These are phyloP conservation scores for Paecilomyces dactylethromorphus DNA, from an alignment of 2,329 filamentous ascomycete genomes.

Conservation along the genomic window DNA sequence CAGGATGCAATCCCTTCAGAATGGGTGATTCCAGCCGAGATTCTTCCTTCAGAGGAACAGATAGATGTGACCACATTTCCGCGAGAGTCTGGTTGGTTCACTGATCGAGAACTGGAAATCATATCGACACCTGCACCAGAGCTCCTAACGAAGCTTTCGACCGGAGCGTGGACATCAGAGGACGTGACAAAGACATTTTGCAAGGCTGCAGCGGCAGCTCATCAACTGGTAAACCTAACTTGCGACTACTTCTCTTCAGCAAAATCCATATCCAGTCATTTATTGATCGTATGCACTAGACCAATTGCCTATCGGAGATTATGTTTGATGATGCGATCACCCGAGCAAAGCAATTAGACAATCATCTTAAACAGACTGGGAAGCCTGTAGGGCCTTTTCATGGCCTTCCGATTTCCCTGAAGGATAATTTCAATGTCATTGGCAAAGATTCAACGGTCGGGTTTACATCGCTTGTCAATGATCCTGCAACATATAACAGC, in stretches of 20 bases:
- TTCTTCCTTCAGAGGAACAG: slow-evolving; percentile 49
- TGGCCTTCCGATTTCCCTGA: slow-evolving; percentile 36
- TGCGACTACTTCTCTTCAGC: not conserved
- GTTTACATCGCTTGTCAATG: slow-evolving; percentile 12
- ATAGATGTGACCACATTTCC: slow-evolving; percentile 54
- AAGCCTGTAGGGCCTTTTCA: slow-evolving; percentile 33
- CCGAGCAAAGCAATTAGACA: not conserved
- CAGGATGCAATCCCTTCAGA: slow-evolving; percentile 49
- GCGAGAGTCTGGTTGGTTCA: slow-evolving; percentile 53
- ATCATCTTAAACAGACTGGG: slow-evolving; percentile 8
- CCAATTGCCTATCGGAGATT: not conserved
- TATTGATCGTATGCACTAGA: not conserved
- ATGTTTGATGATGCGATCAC: not conserved
- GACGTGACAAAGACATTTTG: slow-evolving; percentile 49
- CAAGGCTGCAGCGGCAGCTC: slow-evolving; percentile 49
- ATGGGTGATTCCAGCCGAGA: slow-evolving; percentile 49
- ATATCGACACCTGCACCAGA: slow-evolving; percentile 31
- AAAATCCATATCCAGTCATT: not conserved
- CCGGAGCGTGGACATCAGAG: slow-evolving; percentile 42
- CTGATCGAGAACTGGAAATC: slow-evolving; percentile 44
- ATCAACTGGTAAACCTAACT: slow-evolving; percentile 42
- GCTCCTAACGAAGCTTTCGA: slow-evolving; percentile 26
- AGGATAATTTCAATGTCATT: slow-evolving; percentile 32
- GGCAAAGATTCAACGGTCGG: slow-evolving; percentile 16
- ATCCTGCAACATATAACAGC: slow-evolving; percentile 14